Evolutionary conservation across 805 yeast species (phyloP).

Genomic region (Starmerella lactis-condensi): DNA sequence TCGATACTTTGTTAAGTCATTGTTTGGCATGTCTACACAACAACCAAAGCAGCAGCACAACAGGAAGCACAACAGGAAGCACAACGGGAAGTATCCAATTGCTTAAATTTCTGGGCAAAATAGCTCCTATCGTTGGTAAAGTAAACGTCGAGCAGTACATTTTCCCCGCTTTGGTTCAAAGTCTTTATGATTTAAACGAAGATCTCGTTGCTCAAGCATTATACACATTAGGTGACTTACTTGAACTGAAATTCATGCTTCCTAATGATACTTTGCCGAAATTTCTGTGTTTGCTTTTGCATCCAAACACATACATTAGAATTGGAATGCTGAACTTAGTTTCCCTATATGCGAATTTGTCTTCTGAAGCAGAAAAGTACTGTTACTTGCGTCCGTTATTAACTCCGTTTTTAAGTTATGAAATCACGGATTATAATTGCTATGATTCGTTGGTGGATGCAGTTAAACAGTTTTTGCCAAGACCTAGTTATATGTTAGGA

Average conservation of each 20-base stretch:
- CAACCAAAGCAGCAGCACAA: no score
- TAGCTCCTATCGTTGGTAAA: constrained; percentile 67
- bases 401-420: constrained; percentile 51
- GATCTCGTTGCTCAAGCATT: constrained; percentile 54
- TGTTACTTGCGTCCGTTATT: constrained; percentile 72
- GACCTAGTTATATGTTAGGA: constrained; percentile 44
- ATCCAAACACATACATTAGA: constrained; percentile 76
- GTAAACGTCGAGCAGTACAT: constrained; percentile 73
- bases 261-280: constrained; percentile 32
- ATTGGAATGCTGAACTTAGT: constrained; percentile 47
- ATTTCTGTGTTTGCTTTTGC: constrained; percentile 51
- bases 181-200: constrained; percentile 57
- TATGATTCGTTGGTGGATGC: constrained; percentile 47
- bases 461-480: constrained; percentile 41
- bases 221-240: constrained; percentile 37
- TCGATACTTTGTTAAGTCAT: constrained; percentile 76
- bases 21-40: constrained; percentile 82
- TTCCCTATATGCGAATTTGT: constrained; percentile 39
- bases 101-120: constrained; percentile 48
- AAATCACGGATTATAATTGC: constrained; percentile 50
- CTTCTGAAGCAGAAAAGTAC: constrained; percentile 60
- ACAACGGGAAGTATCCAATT: constrained; percentile 50
- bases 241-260: constrained; percentile 34
- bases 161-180: constrained; percentile 66
- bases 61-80: no score